Base-by-base conservation (phyloP, 73 alveolate species). In the Paramecium pentaurelia region DNA sequence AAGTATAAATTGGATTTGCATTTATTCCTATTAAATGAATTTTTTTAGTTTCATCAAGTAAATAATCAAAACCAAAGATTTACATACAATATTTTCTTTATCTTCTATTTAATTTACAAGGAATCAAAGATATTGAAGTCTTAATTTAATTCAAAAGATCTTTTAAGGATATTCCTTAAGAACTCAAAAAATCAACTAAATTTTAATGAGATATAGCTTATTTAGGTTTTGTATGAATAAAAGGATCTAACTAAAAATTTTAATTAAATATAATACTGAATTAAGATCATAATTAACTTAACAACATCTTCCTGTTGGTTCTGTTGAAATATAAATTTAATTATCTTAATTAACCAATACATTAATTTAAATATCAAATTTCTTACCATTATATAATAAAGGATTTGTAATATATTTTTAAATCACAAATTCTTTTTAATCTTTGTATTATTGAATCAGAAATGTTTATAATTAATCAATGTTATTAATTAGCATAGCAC, bases 381-480 rank as follows among this genome's bases (percentile, higher is more conserved):
- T 96, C 84, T 98, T 89, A 27, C 96, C 97, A 71, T 96, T 93
- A 92, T 92, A 96, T 44, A 96, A 94, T 60, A 95, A 54, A 0
- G 99, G 99, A 30, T 86, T 92, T 89, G 96, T 98, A 5, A 97
- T 80, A 89, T 97, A 97, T 91, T 96, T 96, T 92, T 97, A 95
- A 0, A 97, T 94, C 27, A 80, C 77, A 80, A 80, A 80, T 80
- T 80, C 77, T 80, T 80, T 80, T 18, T 42, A 47, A 18, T 80
- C 91, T 80, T 80, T 80, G 47, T 25, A 80, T 25, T 80, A 37
- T 40, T 32, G 34, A 73, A 5, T 37, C n/a, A 73, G 9, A 32
- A 73, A 30, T 7, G 49, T 44, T 47, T 80, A 18, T 36, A 80
- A 80, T 27, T 28, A 20, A 32, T 64, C 58, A 45, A 45, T 9